phyloP scores from a whole-genome alignment of 768 basidiomycete genomes.

The Suillus fuscotomentosus region DNA sequence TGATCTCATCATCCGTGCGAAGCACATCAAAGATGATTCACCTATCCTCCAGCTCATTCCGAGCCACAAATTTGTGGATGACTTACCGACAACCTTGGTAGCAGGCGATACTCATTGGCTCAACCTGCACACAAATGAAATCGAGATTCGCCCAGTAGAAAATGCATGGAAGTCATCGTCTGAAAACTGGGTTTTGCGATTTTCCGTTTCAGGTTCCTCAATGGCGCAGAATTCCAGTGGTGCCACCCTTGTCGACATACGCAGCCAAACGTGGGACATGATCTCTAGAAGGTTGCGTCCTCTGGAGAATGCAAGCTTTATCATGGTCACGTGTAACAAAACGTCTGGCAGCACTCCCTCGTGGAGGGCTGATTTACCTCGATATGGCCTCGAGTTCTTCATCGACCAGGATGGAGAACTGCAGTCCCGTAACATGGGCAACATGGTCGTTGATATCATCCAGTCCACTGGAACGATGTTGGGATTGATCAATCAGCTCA shows the following conservation, averaged over 20 bases:
- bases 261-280: conserved; percentile 27
- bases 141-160: conserved; percentile 30
- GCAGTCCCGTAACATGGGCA: conserved; percentile 39
- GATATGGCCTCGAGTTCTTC: conserved; percentile 41
- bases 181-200: conserved; percentile 26
- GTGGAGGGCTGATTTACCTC: conserved; percentile 36
- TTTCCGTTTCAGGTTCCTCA: conserved; percentile 9
- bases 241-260: conserved; percentile 23
- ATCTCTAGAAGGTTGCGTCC: conserved; percentile 21
- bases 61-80: conserved; percentile 17
- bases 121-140: conserved; percentile 17
- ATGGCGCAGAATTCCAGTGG: conserved; percentile 6
- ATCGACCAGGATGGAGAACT: conserved; percentile 32
- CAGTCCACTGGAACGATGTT: conserved; percentile 46
- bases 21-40: not conserved
- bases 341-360: not conserved
- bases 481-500: conserved; percentile 40
- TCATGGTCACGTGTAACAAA: conserved; percentile 17
- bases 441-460: conserved; percentile 38
- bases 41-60: conserved; percentile 23
- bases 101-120: conserved; percentile 29
- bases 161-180: conserved; percentile 22
- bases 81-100: conserved; percentile 25
- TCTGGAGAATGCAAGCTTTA: conserved; percentile 21
- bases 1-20: conserved; percentile 21